A percentile compares a stretch with the other conserved stretches of the same genome.
Conservation (phyloP, 108 stramenopile genomes). For the Conticribra guillardii region DNA sequence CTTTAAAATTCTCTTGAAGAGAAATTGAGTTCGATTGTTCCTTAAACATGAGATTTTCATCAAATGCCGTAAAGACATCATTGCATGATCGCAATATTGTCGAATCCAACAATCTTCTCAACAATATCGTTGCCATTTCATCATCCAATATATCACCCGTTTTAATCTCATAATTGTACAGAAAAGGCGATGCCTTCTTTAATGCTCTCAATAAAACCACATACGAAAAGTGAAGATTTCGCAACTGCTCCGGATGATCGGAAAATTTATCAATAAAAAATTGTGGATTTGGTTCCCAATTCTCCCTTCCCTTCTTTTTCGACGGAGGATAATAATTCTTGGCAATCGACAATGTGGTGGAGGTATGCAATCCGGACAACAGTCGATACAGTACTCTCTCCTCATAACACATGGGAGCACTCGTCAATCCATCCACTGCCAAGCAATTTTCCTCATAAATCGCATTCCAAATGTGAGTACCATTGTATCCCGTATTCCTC, state of each 20-base stretch:
- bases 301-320: constrained; percentile 73
- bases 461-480: constrained; percentile 89
- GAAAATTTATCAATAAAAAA: constrained; percentile 87
- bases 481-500: constrained; percentile 95
- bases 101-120: constrained; percentile 78
- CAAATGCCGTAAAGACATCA: constrained; percentile 90
- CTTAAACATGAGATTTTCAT: constrained; percentile 92
- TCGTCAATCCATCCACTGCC: constrained; percentile 39
- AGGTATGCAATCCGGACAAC: constrained; percentile 87
- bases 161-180: constrained; percentile 78
- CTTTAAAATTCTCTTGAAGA: constrained; percentile 89
- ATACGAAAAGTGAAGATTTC: constrained; percentile 95
- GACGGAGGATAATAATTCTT: constrained; percentile 90
- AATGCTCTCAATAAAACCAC: constrained; percentile 90
- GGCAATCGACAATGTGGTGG: constrained; percentile 87
- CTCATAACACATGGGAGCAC: constrained; percentile 82
- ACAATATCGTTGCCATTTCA: constrained; percentile 71
- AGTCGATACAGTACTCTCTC: constrained; percentile 92
- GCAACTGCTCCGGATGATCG: constrained; percentile 83
- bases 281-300: constrained; percentile 84
- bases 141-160: constrained; percentile 88
- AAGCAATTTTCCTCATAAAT: constrained; percentile 95
- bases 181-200: constrained; percentile 74
- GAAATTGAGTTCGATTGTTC: constrained; percentile 49
- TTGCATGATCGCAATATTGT: constrained; percentile 77